These are phyloP conservation scores for Deinandra increscens DNA, from an alignment of 129 eudicot species.

Conservation along the genomic window DNA sequence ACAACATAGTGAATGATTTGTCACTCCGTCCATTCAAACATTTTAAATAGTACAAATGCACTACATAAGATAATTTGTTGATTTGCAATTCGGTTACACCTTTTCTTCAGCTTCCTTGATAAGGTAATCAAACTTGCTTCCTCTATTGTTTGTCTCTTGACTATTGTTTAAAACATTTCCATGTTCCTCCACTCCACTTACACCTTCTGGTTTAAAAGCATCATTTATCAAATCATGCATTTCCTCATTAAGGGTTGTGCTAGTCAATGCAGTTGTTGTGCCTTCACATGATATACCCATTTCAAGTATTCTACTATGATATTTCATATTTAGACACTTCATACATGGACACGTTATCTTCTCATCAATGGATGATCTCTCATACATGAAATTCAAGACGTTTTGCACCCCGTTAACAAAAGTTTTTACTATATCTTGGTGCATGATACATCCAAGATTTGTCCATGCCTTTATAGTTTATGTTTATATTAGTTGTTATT, in stretches of 20 bases:
- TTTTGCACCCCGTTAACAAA: background rate
- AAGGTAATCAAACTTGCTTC: no score
- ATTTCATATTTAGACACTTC: no score
- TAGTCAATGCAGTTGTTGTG: background rate
- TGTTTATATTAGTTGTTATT: no score
- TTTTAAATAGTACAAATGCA: background rate
- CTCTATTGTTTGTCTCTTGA: no score
- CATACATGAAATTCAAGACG: no score
- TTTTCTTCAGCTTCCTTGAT: no score
- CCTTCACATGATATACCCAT: background rate
- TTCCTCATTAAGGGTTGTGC: background rate
- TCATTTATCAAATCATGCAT: background rate
- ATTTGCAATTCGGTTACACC: no score
- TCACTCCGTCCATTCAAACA: background rate
- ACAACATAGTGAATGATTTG: constrained; percentile 7
- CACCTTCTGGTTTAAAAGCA: background rate
- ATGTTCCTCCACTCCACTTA: no score
- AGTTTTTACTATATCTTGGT: no score
- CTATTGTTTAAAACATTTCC: no score
- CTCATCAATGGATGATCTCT: background rate
- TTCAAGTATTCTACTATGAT: background rate
- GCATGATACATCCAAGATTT: background rate
- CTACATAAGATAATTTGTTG: background rate
- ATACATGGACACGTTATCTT: background rate
- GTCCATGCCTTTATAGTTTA: no score